These are phyloP conservation scores for Paspalum vaginatum DNA, from an alignment of 176 grass and related monocot species.

Conservation along the genomic window DNA sequence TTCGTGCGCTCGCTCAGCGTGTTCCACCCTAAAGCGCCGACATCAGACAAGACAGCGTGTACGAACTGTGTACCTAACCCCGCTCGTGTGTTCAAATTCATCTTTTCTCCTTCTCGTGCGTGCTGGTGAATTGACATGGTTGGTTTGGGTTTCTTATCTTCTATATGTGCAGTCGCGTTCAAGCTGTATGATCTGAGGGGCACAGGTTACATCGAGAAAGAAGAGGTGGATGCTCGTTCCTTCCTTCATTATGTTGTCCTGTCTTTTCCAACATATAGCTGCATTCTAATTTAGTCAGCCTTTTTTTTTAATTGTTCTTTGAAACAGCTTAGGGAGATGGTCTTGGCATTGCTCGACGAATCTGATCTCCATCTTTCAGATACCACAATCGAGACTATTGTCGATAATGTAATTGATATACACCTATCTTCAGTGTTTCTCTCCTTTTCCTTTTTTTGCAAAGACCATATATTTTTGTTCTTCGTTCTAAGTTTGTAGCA, in stretches of 20 bases:
- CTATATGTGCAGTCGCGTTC: conserved; percentile 67
- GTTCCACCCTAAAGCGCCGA: conserved; percentile 59
- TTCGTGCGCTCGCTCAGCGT: conserved; percentile 77
- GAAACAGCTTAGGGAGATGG: conserved; percentile 76
- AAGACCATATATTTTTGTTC: background rate
- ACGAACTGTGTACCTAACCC: background rate
- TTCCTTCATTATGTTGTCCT: background rate
- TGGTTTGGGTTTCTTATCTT: background rate
- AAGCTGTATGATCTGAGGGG: conserved; percentile 76
- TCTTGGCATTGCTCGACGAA: conserved; percentile 68
- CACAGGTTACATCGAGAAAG: conserved; percentile 81
- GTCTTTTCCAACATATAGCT: background rate
- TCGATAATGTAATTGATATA: conserved; percentile 56
- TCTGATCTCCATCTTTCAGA: conserved; percentile 68
- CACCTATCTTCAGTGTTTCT: background rate
- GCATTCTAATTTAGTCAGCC: background rate
- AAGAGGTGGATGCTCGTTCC: conserved; percentile 50
- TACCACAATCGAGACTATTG: conserved; percentile 51
- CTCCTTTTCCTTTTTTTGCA: background rate
- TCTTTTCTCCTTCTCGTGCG: background rate
- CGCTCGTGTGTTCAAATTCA: background rate
- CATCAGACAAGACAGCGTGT: conserved; percentile 68
- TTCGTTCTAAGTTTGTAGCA: background rate
- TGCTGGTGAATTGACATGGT: background rate
- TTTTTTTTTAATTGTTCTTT: background rate